Percentiles rank a stretch among this genome's conserved stretches.
Evolutionary conservation across 441 rosid genomes (phyloP).

Genomic region (Arabidopsis hybrid): DNA sequence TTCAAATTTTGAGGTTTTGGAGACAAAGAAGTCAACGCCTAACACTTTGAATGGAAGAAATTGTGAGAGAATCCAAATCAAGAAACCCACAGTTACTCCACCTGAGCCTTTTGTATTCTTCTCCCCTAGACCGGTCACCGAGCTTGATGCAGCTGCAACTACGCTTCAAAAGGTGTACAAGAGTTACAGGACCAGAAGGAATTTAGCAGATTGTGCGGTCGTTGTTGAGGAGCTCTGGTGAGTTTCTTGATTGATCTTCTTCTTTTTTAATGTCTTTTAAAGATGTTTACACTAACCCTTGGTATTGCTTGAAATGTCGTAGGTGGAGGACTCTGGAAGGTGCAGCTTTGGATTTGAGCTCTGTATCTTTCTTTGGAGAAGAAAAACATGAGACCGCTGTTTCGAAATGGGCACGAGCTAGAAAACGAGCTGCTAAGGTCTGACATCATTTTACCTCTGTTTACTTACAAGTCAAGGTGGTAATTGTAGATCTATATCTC

Average conservation of each 20-base stretch:
- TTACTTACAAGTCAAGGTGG: slow-evolving; percentile 3
- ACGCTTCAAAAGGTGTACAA: slow-evolving; percentile 58
- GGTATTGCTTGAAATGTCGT: slow-evolving; percentile 20
- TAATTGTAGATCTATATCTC: slow-evolving; percentile 14
- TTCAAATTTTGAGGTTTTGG: slow-evolving; percentile 26
- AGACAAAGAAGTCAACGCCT: slow-evolving; percentile 42
- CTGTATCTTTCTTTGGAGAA: slow-evolving; percentile 60
- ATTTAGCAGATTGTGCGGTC: slow-evolving; percentile 56
- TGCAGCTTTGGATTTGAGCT: slow-evolving; percentile 50
- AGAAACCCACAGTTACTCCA: slow-evolving; percentile 27
- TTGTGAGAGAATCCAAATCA: slow-evolving; percentile 41
- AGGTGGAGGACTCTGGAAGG: slow-evolving; percentile 60
- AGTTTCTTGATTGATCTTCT: slow-evolving; percentile 8
- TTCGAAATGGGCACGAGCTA: slow-evolving; percentile 56
- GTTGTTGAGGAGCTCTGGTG: slow-evolving; percentile 58
- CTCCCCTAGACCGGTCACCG: slow-evolving; percentile 42
- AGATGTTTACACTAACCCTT: slow-evolving; percentile 6
- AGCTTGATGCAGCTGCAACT: slow-evolving; percentile 59
- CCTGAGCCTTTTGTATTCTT: slow-evolving; percentile 42
- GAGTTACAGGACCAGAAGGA: slow-evolving; percentile 56
- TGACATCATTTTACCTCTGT: slow-evolving; percentile 9
- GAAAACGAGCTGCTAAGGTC: slow-evolving; percentile 56
- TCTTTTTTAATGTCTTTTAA: neutral
- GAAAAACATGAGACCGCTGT: slow-evolving; percentile 54
- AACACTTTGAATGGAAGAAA: slow-evolving; percentile 43